Conservation (phyloP, 2,329 filamentous ascomycete genomes). For the Colletotrichum sp. region DNA sequence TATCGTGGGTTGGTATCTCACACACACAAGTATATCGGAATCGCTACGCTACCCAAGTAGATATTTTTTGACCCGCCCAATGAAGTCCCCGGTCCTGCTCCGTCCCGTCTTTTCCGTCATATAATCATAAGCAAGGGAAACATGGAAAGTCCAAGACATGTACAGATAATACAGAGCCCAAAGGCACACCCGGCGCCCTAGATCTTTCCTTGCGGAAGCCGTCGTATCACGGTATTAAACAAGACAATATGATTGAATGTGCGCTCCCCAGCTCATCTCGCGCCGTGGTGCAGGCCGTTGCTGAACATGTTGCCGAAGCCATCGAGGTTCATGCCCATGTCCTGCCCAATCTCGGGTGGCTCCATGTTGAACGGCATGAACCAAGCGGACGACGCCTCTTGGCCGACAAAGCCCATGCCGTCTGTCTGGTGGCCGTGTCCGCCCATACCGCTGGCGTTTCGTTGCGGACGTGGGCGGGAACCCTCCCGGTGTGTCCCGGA, state of each 20-base stretch:
- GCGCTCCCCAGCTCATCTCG: neutral
- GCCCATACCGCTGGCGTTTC: slow-evolving; percentile 34
- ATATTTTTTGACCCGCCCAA: neutral
- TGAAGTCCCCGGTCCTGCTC: neutral
- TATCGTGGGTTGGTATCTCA: slow-evolving; percentile 4
- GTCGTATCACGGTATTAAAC: neutral
- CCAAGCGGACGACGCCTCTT: slow-evolving; percentile 73
- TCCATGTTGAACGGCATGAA: slow-evolving; percentile 94
- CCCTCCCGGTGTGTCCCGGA: slow-evolving; percentile 26
- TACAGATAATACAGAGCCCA: neutral
- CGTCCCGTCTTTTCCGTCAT: neutral
- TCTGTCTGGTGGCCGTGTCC: slow-evolving; percentile 28
- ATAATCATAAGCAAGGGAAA: neutral
- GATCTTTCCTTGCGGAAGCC: neutral
- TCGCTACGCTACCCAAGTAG: neutral
- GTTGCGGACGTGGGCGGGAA: slow-evolving; percentile 8
- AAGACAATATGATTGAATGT: neutral
- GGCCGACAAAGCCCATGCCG: slow-evolving; percentile 27
- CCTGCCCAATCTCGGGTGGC: slow-evolving; percentile 66
- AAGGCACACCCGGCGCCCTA: neutral
- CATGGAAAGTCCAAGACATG: neutral
- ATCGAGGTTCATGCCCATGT: slow-evolving; percentile 51
- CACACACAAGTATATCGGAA: slow-evolving; percentile 7
- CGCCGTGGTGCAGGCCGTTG: slow-evolving; percentile 30
- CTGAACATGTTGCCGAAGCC: slow-evolving; percentile 56